Base-by-base conservation (phyloP, 2,329 filamentous ascomycete genomes). In the Fusarium poae region DNA sequence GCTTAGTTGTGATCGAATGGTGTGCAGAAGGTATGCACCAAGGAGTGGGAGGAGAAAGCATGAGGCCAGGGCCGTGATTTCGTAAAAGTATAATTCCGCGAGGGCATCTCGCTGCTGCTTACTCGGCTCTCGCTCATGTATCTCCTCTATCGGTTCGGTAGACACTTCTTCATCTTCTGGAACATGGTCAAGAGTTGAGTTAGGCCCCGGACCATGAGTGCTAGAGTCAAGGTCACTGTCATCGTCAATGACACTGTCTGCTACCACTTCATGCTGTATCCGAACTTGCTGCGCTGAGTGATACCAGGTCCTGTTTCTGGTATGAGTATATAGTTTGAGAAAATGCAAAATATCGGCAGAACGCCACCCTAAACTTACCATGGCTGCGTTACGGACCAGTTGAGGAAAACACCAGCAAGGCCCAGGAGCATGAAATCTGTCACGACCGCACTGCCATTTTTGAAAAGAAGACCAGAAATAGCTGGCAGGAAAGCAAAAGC, bases 341-440 rank as follows among this genome's bases (percentile, higher is more conserved):
- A 27, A 4, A 23, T 40, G n/a, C 21, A 27, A 25, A 27, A 27
- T 29, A 7, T 40, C n/a, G 34, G 15, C 13, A 40, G 48, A n/a
- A 7, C 32, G n/a, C 18, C 48, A 29, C 23, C 34, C 32, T 29
- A 27, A 51, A 67, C 86, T 77, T 82, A 94, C 94, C 95, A 98
- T 72, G 95, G 95, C 70, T 96, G 84, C 57, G 93, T 91, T 43
- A 97, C 91, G 49, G 92, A 94, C 93, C 94, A 97, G 77, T 97
- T 94, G 65, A 98, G 83, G 74, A 97, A 97, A 44, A 97, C 86
- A 6, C 91, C 92, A 3, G 92, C 92, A 65, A 98, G 79, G 4
- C 87, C 89, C 32, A 98, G 81, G 34, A 98, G 83, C 72, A 96
- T 91, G 29, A 97, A 80, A 78, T 98, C 95, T 1, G 94, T 97